Evolutionary conservation across 768 basidiomycete genomes (phyloP), one percentile per base, ranked within the genome.

Genomic region (Tricholoma flavovirens): DNA sequence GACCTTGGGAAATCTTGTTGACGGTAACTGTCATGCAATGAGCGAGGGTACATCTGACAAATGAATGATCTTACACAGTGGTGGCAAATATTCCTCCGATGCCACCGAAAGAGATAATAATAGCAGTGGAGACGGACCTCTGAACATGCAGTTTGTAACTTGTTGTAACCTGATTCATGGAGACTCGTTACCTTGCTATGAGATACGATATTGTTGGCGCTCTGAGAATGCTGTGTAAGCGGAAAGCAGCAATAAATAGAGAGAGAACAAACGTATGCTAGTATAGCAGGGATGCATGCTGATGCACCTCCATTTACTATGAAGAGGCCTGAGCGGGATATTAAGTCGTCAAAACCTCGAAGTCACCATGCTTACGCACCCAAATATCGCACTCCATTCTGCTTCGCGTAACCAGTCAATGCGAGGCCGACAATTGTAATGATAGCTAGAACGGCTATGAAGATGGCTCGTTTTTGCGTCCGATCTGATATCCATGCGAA

Each of bases 31-130:
- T 15, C 38, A 21, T 30, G 36, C 19, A 3, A 17, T 26, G n/a
- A 22, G 50, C 49, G 5, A 56, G 26, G n/a, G 9, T 15, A 10
- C 33, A 22, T 21, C 3, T 32, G 15, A 19, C 26, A 5, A 5
- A 14, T 24, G 17, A 48, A 51, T 8, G 15, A 42, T 58, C 60
- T 48, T 60, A 76, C 54, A 73, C 70, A 30, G 68, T 71, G 3
- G 73, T 73, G 8, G 73, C 73, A 30, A 76, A 63, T 53, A 75
- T 71, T 33, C 74, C 74, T 17, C 73, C 73, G 33, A 75, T 65
- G 29, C 74, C 74, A 21, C 72, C 73, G 53, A 71, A 67, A 0
- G 67, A 64, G 42, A 72, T 64, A 43, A 71, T 70, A n/a, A 68
- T 53, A 2, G 72, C 73, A 6, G 69, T 75, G 15, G 71, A 70